Evolutionary conservation across 257 asterid genomes (phyloP), one percentile per base, ranked within the genome.

Genomic region (Plantago elongata): DNA sequence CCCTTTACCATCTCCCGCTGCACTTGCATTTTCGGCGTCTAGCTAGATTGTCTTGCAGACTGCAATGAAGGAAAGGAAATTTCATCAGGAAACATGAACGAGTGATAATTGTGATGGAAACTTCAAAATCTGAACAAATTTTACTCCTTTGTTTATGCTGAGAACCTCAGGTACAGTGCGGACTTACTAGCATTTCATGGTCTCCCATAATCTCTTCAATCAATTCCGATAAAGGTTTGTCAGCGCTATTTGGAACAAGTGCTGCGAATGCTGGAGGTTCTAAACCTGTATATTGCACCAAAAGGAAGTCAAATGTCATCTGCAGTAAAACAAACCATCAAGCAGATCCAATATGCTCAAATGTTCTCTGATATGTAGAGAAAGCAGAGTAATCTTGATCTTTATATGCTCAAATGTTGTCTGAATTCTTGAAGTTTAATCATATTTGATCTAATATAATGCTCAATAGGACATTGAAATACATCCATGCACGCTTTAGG

Each of bases 151-250:
- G 27, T 22, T 22, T 22, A 34, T 34, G 40, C 40, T 34, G 40
- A 34, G 40, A 34, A 34, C 40, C 40, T 34, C 40, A 34, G 8
- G 40, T 34, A 4, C 40, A 34, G 40, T 4, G 40, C 3, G 22
- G 54, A 67, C 83, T 84, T 72, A 84, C 86, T 57, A 92, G 79
- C 92, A 77, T 74, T 72, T 89, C 95, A 74, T 89, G 96, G 77
- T 92, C 97, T 11, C 93, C 95, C 95, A 81, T 89, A 56, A 92
- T 82, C 84, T 92, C 97, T 13, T 84, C 95, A 69, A 89, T 84
- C 72, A 89, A 63, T 83, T 92, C 96, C 54, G 81, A 54, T 12
- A 92, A 29, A 62, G 85, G 88, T 70, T 84, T 92, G 68, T 84
- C 91, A 1, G 94, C 95, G 73, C 93, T 89, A 30, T 83, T 74